These are phyloP conservation scores for Fusarium bulbicola DNA, from an alignment of 2,329 filamentous ascomycete genomes.

Conservation along the genomic window DNA sequence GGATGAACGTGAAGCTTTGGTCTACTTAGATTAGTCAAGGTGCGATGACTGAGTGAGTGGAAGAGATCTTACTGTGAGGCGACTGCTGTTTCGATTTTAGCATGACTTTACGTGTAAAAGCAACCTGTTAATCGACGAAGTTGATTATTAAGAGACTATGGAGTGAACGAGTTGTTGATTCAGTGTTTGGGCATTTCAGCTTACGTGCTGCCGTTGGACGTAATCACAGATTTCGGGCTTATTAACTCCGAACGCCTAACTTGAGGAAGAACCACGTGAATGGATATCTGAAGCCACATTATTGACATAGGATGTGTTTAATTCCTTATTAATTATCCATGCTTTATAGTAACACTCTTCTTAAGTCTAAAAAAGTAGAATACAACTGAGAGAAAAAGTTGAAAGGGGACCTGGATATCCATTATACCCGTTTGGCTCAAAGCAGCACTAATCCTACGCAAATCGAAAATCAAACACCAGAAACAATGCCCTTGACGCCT, in stretches of 20 bases:
- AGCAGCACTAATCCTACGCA: no score
- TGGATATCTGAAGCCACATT: not conserved
- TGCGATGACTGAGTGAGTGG: fast-evolving
- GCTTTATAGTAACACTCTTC: fast-evolving
- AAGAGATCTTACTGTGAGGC: not conserved
- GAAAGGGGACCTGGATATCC: not conserved
- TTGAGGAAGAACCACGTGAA: not conserved
- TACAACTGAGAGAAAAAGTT: fast-evolving
- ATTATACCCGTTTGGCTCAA: not conserved
- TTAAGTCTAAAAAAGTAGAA: not conserved
- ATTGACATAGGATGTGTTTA: no score
- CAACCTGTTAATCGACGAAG: fast-evolving
- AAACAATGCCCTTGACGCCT: constrained; percentile 7
- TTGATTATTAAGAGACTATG: fast-evolving
- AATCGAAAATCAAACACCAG: not conserved
- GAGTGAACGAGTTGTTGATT: fast-evolving
- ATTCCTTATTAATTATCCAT: not conserved
- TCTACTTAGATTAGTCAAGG: not conserved
- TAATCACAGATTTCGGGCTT: not conserved
- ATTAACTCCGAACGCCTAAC: not conserved
- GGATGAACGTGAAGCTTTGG: constrained; percentile 14
- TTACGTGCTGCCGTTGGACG: not conserved
- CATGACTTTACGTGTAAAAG: not conserved
- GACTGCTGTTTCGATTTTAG: not conserved
- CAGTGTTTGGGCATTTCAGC: not conserved